phyloP scores from a whole-genome alignment of 1,284 basidiomycete genomes.

The Moesziomyces aphidis region DNA sequence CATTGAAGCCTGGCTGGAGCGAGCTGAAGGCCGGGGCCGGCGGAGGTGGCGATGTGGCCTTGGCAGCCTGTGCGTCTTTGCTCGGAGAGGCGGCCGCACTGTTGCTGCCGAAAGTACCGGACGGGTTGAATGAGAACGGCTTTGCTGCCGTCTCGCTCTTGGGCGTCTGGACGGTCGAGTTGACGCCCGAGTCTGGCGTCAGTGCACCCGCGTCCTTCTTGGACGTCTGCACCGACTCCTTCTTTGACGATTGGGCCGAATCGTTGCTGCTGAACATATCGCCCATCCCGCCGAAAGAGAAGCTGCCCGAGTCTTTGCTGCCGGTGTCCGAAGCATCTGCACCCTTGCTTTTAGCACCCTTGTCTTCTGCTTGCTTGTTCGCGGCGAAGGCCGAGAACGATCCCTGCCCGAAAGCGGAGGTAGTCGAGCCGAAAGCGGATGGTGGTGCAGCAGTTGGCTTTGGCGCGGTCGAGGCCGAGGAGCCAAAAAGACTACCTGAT shows the following conservation, averaged over 20 bases:
- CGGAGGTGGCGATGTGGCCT: conserved; percentile 24
- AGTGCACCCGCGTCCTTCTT: neutral
- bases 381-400: conserved; percentile 37
- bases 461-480: conserved; percentile 1
- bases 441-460: conserved; percentile 5
- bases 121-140: conserved; percentile 28
- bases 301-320: conserved; percentile 19
- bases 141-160: conserved; percentile 16
- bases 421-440: conserved; percentile 24
- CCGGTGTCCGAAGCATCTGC: conserved; percentile 7
- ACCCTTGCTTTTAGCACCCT: conserved; percentile 14
- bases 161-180: conserved; percentile 19
- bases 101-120: neutral
- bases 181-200: conserved; percentile 10
- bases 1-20: conserved; percentile 29
- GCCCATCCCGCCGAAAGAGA: conserved; percentile 48
- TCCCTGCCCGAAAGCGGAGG: conserved; percentile 27
- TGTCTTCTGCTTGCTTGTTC: conserved; percentile 38
- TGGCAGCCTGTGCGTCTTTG: conserved; percentile 6
- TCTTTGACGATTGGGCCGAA: conserved; percentile 9
- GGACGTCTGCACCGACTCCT: conserved; percentile 4
- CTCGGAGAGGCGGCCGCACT: neutral
- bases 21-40: conserved; percentile 34
- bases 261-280: conserved; percentile 28
- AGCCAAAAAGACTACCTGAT: conserved; percentile 21